These are phyloP conservation scores for Arachnopeziza araneosa DNA, from an alignment of 2,329 filamentous ascomycete genomes.

Conservation along the genomic window DNA sequence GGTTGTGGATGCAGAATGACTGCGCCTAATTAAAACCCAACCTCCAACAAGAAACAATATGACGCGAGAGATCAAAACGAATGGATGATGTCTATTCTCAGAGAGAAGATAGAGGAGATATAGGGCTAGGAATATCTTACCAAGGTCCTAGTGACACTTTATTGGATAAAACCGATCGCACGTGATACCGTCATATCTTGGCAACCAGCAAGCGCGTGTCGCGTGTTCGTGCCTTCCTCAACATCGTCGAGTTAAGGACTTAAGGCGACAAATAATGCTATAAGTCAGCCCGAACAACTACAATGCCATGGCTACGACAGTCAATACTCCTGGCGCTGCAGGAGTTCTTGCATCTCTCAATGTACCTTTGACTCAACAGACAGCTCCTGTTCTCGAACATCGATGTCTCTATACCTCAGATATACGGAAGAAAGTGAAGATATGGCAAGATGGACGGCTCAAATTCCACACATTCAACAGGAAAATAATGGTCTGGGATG, in stretches of 20 bases:
- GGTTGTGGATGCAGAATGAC: neutral
- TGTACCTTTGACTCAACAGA: slow-evolving; percentile 36
- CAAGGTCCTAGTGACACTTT: too few relatives aligned
- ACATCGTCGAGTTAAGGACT: neutral
- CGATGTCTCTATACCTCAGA: slow-evolving; percentile 85
- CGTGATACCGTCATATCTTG: too few relatives aligned
- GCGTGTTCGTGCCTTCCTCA: neutral
- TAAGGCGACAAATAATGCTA: neutral
- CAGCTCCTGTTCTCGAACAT: slow-evolving; percentile 76
- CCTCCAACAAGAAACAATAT: neutral
- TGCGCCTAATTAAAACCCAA: neutral
- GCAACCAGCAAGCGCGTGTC: too few relatives aligned
- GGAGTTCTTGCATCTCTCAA: slow-evolving; percentile 1
- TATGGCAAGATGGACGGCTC: slow-evolving; percentile 88
- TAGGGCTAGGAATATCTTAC: too few relatives aligned
- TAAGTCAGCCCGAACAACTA: slow-evolving; percentile 7
- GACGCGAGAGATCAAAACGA: neutral
- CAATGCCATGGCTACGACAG: slow-evolving; percentile 10
- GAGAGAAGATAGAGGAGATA: too few relatives aligned
- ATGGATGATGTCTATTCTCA: neutral
- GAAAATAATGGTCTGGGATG: slow-evolving; percentile 85
- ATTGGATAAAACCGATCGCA: too few relatives aligned
- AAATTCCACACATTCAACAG: slow-evolving; percentile 90
- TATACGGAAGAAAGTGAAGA: slow-evolving; percentile 77
- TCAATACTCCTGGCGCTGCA: neutral